These are phyloP conservation scores for Trypanosoma vivax DNA, from an alignment of 208 protist species.

Conservation along the genomic window DNA sequence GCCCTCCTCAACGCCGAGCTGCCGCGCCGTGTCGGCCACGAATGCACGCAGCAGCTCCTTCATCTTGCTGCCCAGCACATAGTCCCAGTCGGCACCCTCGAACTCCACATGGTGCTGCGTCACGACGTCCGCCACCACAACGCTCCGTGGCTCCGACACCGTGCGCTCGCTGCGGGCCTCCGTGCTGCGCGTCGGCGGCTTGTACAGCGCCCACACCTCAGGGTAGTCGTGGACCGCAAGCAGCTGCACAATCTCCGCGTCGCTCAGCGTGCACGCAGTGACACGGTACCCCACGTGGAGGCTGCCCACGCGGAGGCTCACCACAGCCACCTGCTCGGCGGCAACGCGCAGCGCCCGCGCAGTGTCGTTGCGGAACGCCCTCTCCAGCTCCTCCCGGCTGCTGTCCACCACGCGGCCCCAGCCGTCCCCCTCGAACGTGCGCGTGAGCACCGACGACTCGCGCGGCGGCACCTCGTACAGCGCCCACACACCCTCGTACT, in stretches of 20 bases:
- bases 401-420: background rate
- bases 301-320: background rate
- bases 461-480: conserved; percentile 24
- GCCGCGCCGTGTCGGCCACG: background rate
- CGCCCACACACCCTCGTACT: conserved; percentile 6
- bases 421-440: background rate
- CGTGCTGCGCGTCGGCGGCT: no score
- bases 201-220: background rate
- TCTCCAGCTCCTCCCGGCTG: background rate
- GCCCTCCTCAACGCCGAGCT: background rate
- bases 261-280: background rate
- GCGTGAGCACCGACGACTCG: conserved; percentile 4
- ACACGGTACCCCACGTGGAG: background rate
- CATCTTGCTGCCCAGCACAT: background rate
- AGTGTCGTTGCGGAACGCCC: background rate
- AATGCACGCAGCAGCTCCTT: background rate
- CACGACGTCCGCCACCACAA: background rate
- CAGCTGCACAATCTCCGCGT: background rate
- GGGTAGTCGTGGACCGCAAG: background rate
- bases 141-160: no score
- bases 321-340: background rate
- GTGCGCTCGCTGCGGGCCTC: no score
- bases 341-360: background rate
- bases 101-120: background rate
- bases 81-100: background rate